Percentiles rank a stretch among this genome's conserved stretches.
Conservation (phyloP, 768 basidiomycete species). For the Megacollybia marginata region DNA sequence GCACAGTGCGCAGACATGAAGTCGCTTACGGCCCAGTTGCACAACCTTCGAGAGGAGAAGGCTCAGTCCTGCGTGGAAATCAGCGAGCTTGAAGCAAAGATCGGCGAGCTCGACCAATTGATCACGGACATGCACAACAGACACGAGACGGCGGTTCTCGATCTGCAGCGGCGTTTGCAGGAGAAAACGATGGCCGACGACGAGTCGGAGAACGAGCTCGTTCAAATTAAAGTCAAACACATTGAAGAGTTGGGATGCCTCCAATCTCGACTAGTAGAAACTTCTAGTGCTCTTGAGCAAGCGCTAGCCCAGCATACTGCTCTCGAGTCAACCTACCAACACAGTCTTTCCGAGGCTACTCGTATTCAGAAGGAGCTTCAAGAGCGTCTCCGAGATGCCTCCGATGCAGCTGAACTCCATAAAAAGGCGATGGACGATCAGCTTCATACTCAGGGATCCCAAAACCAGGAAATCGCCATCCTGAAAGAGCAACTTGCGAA, state of each 20-base stretch:
- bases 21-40: constrained; percentile 5
- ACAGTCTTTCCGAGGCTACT: constrained; percentile 23
- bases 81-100: constrained; percentile 6
- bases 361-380: constrained; percentile 24
- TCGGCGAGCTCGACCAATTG: constrained; percentile 14
- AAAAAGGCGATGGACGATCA: constrained; percentile 10
- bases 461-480: constrained; percentile 9
- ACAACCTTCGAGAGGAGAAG: constrained; percentile 8
- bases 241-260: constrained; percentile 28
- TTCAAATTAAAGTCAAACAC: constrained; percentile 26
- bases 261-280: constrained; percentile 27
- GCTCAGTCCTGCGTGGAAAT: constrained; percentile 6
- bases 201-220: constrained; percentile 18
- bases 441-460: constrained; percentile 7
- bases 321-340: constrained; percentile 24
- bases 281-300: constrained; percentile 25
- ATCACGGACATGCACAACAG: constrained; percentile 14
- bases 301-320: constrained; percentile 25
- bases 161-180: constrained; percentile 19
- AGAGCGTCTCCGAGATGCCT: constrained; percentile 11
- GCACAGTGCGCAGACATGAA: constrained; percentile 1
- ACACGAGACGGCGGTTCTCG: constrained; percentile 19
- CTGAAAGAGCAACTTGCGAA: constrained; percentile 19
- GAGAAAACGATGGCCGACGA: constrained; percentile 10
- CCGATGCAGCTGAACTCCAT: constrained; percentile 11